A percentile compares a stretch with the other conserved stretches of the same genome.
These are phyloP conservation scores for Hypoxylon sp. DNA, from an alignment of 2,329 filamentous ascomycete species.

Conservation along the genomic window DNA sequence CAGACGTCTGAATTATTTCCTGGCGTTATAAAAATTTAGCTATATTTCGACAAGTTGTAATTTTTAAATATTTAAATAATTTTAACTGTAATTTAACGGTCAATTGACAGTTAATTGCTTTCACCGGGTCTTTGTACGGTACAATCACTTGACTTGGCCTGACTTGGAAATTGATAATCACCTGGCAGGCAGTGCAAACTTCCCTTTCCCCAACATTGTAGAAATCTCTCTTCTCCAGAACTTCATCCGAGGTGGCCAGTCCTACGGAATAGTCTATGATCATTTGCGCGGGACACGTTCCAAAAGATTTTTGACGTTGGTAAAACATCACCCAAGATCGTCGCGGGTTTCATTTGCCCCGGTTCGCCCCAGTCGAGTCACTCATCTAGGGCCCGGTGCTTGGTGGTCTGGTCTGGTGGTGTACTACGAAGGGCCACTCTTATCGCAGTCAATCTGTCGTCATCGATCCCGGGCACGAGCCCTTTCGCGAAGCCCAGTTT, in stretches of 20 bases:
- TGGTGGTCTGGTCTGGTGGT: too few species aligned
- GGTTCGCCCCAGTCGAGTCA: constrained; percentile 2
- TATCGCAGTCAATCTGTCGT: constrained; percentile 43
- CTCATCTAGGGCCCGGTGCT: constrained; percentile 11
- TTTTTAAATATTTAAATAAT: too few species aligned
- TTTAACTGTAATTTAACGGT: too few species aligned
- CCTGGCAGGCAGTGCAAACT: constrained; percentile 37
- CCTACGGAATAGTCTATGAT: neutral
- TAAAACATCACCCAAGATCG: constrained; percentile 7
- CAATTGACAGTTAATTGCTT: too few species aligned
- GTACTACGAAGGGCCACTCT: constrained; percentile 32
- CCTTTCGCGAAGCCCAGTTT: constrained; percentile 36
- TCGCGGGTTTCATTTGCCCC: constrained; percentile 13
- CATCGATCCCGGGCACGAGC: constrained; percentile 37
- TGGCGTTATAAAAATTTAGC: too few species aligned
- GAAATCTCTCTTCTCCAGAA: constrained; percentile 14
- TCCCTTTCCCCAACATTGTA: constrained; percentile 21
- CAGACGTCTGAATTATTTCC: too few species aligned
- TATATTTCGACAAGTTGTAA: too few species aligned
- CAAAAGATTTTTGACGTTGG: neutral
- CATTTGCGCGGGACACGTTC: constrained; percentile 1
- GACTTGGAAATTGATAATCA: constrained; percentile 33
- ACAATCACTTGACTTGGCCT: constrained; percentile 30
- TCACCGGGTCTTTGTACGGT: too few species aligned
- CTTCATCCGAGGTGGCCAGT: constrained; percentile 5